Evolutionary conservation across 169 alveolate species (phyloP), one percentile per base, ranked within the genome.

Genomic region (Plasmodium vinckei): DNA sequence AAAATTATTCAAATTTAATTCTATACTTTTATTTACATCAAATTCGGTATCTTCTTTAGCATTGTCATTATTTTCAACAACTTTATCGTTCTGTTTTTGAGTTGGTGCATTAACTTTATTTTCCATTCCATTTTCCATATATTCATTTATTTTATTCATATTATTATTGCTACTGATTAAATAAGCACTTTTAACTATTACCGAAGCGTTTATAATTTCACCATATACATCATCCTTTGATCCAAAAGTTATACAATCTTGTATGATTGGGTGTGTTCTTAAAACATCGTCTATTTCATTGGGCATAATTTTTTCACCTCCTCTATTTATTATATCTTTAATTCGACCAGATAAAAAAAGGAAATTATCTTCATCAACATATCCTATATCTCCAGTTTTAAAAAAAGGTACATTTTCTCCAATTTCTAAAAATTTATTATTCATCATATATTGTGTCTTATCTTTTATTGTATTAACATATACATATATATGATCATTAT

Each of bases 351-450:
- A 56, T 17, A 82, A 54, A 57, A 82, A 82, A 46, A 82, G 82
- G 51, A 67, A 82, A 49, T 82, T 82, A 2, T 82, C 90, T 54
- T 19, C 64, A 56, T 82, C 90, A 10, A 82, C 33, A 61, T 82
- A 82, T 0, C 90, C 90, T 46, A 82, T 64, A 82, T 82, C 90
- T 17, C 90, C 90, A 33, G 90, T 82, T 49, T 82, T 82, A 82
- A 82, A 82, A 19, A 82, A 82, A 25, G 82, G 82, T 19, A 67
- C 82, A 0, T 27, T 65, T 67, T 82, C 63, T 3, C 63, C 19
- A 10, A 51, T 65, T 56, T 25, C 72, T 23, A 82, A 67, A 44
- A 67, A 82, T 25, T 19, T 17, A n/a, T 82, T 82, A 13, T 57
- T 27, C 42, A 54, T 61, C 90, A 82, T 82, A 25, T 82, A 65